Evolutionary conservation across 192 early-diverging fungal genomes (phyloP).

Genomic region (Oehlia diaphana): DNA sequence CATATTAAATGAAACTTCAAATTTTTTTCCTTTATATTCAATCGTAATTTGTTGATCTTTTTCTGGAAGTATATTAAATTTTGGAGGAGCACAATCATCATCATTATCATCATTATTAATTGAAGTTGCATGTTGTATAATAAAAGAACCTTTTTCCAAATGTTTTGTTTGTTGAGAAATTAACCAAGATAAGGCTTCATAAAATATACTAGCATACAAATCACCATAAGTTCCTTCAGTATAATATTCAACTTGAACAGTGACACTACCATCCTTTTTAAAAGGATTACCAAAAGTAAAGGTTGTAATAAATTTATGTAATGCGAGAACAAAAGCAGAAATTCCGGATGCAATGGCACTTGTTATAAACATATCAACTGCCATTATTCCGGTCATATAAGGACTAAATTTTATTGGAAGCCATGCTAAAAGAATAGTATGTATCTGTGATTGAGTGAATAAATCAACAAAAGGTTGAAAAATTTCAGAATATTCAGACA

Average conservation of each 20-base stretch:
- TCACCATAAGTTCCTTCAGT: background rate
- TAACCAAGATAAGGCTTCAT: constrained; percentile 25
- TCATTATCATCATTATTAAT: background rate
- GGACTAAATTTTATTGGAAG: constrained; percentile 10
- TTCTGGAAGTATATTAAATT: constrained; percentile 8
- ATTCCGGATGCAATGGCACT: background rate
- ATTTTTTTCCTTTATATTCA: background rate
- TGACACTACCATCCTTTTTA: background rate
- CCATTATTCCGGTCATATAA: constrained; percentile 20
- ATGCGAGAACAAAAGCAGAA: background rate
- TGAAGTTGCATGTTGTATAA: constrained; percentile 2
- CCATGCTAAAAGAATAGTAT: constrained; percentile 23
- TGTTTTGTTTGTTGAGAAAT: constrained; percentile 24
- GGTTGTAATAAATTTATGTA: background rate
- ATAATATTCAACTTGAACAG: constrained; percentile 9
- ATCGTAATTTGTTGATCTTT: background rate
- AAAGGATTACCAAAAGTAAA: background rate
- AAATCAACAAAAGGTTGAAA: constrained; percentile 21
- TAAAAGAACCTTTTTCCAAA: constrained; percentile 6
- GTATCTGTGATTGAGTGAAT: constrained; percentile 26
- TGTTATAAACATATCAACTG: constrained; percentile 29
- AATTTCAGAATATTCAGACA: constrained; percentile 15
- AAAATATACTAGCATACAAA: background rate
- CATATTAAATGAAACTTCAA: constrained; percentile 19
- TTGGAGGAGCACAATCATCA: constrained; percentile 3